These are phyloP conservation scores for Fraxinus cuspidata DNA, from an alignment of 257 asterid species.

Conservation along the genomic window DNA sequence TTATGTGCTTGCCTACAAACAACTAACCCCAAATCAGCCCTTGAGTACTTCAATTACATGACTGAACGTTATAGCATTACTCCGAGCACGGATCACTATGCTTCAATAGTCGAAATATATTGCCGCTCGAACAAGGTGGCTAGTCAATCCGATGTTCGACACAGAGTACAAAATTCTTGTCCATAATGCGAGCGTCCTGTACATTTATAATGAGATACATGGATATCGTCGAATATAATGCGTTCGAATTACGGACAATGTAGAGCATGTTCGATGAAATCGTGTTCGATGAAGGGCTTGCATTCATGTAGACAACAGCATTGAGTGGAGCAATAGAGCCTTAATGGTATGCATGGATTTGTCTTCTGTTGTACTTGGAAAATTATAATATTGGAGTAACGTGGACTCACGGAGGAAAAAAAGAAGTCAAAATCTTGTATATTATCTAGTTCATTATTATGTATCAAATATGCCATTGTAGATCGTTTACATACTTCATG, in stretches of 20 bases:
- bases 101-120: conserved; percentile 36
- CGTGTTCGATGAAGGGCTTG: not conserved
- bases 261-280: not conserved
- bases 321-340: conserved; percentile 2
- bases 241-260: not conserved
- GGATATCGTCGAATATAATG: not conserved
- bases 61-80: conserved; percentile 36
- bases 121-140: conserved; percentile 26
- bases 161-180: not conserved
- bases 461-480: too few relatives aligned
- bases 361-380: not conserved
- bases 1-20: conserved; percentile 45
- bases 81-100: conserved; percentile 39
- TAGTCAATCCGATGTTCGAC: not conserved
- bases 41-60: conserved; percentile 39
- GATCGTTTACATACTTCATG: too few relatives aligned
- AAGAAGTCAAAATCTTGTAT: not conserved
- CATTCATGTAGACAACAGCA: not conserved
- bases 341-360: not conserved
- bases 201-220: not conserved
- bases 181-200: conserved; percentile 1
- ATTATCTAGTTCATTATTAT: not conserved
- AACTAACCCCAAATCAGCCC: conserved; percentile 37
- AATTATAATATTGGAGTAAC: not conserved
- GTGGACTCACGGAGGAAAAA: not conserved